A percentile compares a stretch with the other conserved stretches of the same genome.
phyloP scores from a whole-genome alignment of 1,139 yeast species.

The Scheffersomyces cryptocercus region DNA sequence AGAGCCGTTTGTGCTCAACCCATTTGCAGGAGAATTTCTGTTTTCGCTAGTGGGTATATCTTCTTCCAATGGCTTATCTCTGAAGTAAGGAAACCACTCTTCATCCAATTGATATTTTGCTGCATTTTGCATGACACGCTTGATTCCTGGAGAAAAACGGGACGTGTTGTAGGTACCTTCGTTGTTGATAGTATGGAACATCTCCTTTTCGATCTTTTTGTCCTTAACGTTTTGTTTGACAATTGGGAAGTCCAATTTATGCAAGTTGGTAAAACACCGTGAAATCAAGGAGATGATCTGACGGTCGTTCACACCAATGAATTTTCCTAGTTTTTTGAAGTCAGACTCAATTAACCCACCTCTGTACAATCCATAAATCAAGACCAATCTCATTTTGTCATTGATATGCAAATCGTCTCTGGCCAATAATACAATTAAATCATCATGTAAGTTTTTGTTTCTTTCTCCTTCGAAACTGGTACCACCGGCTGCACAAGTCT shows the following conservation, averaged over 20 bases:
- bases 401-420: conserved; percentile 51
- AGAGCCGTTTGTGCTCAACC: conserved; percentile 28
- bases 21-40: conserved; percentile 13
- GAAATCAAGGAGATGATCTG: conserved; percentile 52
- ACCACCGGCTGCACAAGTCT: conserved; percentile 75
- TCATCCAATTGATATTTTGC: conserved; percentile 53
- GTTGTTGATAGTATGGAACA: conserved; percentile 66
- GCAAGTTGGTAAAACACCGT: conserved; percentile 63
- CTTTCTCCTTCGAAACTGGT: conserved; percentile 68
- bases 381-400: conserved; percentile 77
- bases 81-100: conserved; percentile 67
- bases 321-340: conserved; percentile 66
- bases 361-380: conserved; percentile 76
- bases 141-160: conserved; percentile 72
- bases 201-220: conserved; percentile 42
- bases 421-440: conserved; percentile 59
- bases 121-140: conserved; percentile 54
- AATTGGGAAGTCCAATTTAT: conserved; percentile 64
- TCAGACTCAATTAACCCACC: conserved; percentile 83
- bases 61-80: conserved; percentile 72
- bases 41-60: conserved; percentile 40
- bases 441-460: conserved; percentile 65
- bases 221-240: conserved; percentile 51
- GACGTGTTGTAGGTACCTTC: conserved; percentile 73
- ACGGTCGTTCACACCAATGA: conserved; percentile 61